Evolutionary conservation across 208 protist species (phyloP).

Genomic region (Crithidia acanthocephali): DNA sequence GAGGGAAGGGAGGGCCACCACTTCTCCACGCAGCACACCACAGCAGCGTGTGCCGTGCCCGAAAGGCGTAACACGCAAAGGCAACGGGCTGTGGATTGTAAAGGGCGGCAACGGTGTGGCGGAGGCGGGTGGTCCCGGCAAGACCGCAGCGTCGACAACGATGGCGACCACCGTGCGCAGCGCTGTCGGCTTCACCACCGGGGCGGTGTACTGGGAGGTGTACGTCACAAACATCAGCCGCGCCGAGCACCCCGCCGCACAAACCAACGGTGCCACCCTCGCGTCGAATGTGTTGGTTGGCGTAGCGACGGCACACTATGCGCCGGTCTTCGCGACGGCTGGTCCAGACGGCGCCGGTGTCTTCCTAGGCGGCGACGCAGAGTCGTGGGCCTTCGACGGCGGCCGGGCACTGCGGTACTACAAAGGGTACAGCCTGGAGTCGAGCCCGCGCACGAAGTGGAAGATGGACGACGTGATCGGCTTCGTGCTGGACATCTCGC

Average conservation of each 20-base stretch:
- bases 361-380: conserved; percentile 65
- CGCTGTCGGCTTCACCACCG: conserved; percentile 72
- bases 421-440: conserved; percentile 70
- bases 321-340: not conserved
- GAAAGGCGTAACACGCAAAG: conserved; percentile 25
- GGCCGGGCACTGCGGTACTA: conserved; percentile 51
- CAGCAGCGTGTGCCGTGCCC: not conserved
- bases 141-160: conserved; percentile 29
- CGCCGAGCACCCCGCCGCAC: conserved; percentile 18
- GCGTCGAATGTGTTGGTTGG: conserved; percentile 53
- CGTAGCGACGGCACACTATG: conserved; percentile 53
- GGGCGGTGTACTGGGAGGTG: conserved; percentile 91
- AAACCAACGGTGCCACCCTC: conserved; percentile 5
- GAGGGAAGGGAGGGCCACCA: not conserved
- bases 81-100: conserved; percentile 39
- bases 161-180: conserved; percentile 52
- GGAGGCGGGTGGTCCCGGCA: too few relatives aligned
- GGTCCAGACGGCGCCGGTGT: conserved; percentile 28
- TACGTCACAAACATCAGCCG: conserved; percentile 57
- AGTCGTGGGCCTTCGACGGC: conserved; percentile 87
- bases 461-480: conserved; percentile 86
- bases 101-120: conserved; percentile 25
- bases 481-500: conserved; percentile 76
- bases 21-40: not conserved
- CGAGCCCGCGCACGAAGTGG: conserved; percentile 68